Percentiles rank a stretch among this genome's conserved stretches.
Evolutionary conservation across 139 green algal genomes (phyloP).

Genomic region (Micromonas pusilla): DNA sequence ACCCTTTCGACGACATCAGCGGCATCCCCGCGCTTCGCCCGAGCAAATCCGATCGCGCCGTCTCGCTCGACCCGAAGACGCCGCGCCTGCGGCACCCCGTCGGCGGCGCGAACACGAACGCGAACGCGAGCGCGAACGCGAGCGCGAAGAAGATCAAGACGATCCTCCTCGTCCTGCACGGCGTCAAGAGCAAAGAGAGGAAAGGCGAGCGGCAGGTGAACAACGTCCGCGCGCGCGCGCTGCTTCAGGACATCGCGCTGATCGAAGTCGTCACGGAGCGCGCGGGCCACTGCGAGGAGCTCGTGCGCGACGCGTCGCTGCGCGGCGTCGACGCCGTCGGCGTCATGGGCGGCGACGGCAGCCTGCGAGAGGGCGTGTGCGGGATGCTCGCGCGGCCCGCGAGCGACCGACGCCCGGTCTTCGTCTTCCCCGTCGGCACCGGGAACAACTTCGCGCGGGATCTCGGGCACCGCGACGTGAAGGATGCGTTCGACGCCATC

Average conservation of each 20-base stretch:
- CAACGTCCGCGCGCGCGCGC: background rate
- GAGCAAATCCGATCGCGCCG: too few relatives aligned
- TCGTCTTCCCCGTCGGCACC: conserved; percentile 2
- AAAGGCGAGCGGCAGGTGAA: background rate
- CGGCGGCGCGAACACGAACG: too few relatives aligned
- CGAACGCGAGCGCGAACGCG: background rate
- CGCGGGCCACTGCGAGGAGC: background rate
- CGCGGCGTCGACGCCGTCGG: background rate
- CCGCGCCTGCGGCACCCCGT: too few relatives aligned
- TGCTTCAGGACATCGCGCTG: background rate
- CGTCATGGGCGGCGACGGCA: conserved; percentile 21
- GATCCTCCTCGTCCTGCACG: background rate
- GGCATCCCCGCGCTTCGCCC: too few relatives aligned
- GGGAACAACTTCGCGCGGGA: conserved; percentile 19
- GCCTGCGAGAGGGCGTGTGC: conserved; percentile 1
- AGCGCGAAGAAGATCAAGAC: background rate
- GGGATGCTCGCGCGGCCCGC: background rate
- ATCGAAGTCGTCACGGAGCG: background rate
- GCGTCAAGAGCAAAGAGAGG: background rate
- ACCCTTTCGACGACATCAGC: too few relatives aligned
- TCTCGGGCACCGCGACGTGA: background rate
- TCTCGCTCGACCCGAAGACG: too few relatives aligned
- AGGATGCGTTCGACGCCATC: background rate
- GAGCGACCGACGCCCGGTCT: background rate
- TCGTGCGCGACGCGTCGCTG: background rate